phyloP scores from a whole-genome alignment of 371 early-diverging fungal species.

The Mucor indicus region DNA sequence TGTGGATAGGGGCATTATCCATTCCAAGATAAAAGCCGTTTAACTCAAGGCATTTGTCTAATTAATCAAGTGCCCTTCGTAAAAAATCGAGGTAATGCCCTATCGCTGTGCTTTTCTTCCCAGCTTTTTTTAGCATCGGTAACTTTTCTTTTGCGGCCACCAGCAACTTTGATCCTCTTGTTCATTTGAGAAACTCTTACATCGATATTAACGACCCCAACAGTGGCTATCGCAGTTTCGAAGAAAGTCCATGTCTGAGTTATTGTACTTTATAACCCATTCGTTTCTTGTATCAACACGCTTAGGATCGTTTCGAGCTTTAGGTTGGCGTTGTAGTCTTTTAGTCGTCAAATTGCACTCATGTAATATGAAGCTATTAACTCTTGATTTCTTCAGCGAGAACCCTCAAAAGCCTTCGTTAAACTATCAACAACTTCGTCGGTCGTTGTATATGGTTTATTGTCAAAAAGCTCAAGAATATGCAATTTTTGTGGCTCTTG shows the following conservation, averaged over 20 bases:
- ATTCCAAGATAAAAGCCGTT: neutral
- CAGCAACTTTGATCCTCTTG: constrained; percentile 3
- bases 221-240: neutral
- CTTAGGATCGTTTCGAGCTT: constrained; percentile 3
- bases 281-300: constrained; percentile 1
- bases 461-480: constrained; percentile 3
- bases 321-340: neutral
- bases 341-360: constrained; percentile 3
- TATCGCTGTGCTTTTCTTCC: neutral
- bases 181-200: constrained; percentile 1
- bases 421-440: constrained; percentile 9
- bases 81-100: constrained; percentile 5
- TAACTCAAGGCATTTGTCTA: constrained; percentile 7
- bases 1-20: neutral
- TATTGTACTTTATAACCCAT: constrained; percentile 4
- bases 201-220: constrained; percentile 3
- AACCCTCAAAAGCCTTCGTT: constrained; percentile 9
- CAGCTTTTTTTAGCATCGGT: neutral
- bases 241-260: constrained; percentile 9
- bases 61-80: neutral
- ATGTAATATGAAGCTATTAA: constrained; percentile 6
- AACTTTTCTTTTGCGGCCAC: constrained; percentile 3
- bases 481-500: neutral
- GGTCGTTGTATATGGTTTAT: constrained; percentile 1
- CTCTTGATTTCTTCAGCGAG: neutral